Evolutionary conservation across 306 rosid genomes (phyloP), one percentile per base, ranked within the genome.

Genomic region (barrel medic (Medicago truncatula)): DNA sequence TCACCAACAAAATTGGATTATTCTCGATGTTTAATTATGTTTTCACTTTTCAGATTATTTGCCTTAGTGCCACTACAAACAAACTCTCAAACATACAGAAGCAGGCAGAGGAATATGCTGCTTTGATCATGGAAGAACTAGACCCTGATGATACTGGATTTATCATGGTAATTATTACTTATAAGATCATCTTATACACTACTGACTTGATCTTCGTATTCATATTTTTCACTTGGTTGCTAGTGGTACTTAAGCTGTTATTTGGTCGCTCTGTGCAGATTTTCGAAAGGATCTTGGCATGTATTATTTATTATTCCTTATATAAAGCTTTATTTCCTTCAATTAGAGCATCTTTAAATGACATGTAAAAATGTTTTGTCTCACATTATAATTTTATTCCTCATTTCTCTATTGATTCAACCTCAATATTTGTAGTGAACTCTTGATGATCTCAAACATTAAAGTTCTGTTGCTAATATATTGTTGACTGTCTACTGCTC

Each of bases 101-200:
- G 52, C 92, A 83, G 70, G 90, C 92, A 70, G 86, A 86, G 64
- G 95, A 89, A 65, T 89, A 87, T 81, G 95, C 95, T 0, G 95
- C 95, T 64, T 71, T 89, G 79, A 86, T 89, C 76, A 87, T 89
- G 95, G 95, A 89, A 75, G 95, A 89, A 76, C 75, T 87, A 44
- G 95, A 89, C 79, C 90, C 90, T 62, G 88, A 87, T 20, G 82
- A 60, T 5, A 73, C 82, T n/a, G 90, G 89, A 76, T 83, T 86
- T 83, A 86, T 89, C 84, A 81, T 74, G 95, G 95, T 89, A 81
- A 76, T 67, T 38, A 67, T 21, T 73, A 71, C 71, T 81, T 38
- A 31, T 34, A 34, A 34, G 38, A 34, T 34, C 38, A 34, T 34
- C 38, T 34, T 34, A 13, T 5, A 46, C 4, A 7, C 49, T 43